Base-by-base conservation (phyloP, 331 rosid species). In the Stylosanthes scabra region DNA sequence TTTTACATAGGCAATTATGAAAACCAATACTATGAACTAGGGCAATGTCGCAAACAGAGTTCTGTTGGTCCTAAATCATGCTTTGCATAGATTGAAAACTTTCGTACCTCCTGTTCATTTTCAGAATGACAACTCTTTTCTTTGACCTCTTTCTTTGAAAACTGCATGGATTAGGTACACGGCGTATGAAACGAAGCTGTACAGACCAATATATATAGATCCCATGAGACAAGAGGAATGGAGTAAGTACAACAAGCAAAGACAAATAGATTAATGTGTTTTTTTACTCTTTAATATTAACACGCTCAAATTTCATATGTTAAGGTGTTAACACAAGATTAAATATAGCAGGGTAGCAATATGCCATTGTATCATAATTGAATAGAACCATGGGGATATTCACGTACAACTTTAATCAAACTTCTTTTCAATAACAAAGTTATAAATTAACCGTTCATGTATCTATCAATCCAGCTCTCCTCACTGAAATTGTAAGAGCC, bases 181-280 rank as follows among this genome's bases (percentile, higher is more conserved):
- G 97, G 76, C 80, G 89, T 45, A 85, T 63, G 72, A 94, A 94
- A 44, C 57, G 84, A 76, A 94, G 98, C 97, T 91, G 83, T 69
- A 50, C 66, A 46, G 25, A 44, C 57, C 75, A 70, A 72, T 75
- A 72, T 16, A 80, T 8, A 71, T 3, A 68, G 29, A 11, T 16
- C 25, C 44, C 65, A 61, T 39, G 63, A 55, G 47, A 63, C 49
- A 20, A 25, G 39, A 59, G 40, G 29, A 64, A 39, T 46, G n/a
- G 20, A 39, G 34, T 27, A 49, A 59, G 10, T 6, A 41, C 64
- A 78, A n/a, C 5, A 11, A 3, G 10, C 14, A 46, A 2, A 31
- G 39, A 34, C 6, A 6, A 34, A 31, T 46, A 4, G n/a, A 46
- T 46, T 46, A 13, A 46, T 44, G 10, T 44, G 7, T 44, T 44